These are phyloP conservation scores for Phytopythium boreale DNA, from an alignment of 352 stramenopile species.

Conservation along the genomic window DNA sequence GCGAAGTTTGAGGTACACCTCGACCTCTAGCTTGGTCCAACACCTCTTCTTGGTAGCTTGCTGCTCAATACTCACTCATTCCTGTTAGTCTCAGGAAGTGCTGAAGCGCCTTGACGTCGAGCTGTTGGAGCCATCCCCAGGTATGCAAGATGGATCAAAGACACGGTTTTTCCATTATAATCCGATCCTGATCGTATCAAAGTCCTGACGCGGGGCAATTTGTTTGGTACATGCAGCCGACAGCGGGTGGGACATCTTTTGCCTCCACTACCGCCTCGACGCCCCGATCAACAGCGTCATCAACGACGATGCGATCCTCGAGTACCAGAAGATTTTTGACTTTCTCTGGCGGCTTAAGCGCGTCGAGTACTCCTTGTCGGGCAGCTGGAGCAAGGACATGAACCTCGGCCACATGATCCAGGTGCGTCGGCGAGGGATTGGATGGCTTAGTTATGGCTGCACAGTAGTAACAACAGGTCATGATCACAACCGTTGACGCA, in stretches of 20 bases:
- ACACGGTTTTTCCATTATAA: no score
- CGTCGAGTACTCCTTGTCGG: conserved; percentile 91
- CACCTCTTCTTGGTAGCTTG: neutral
- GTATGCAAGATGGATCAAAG: conserved; percentile 12
- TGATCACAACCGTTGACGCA: conserved; percentile 15
- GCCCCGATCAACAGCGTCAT: conserved; percentile 88
- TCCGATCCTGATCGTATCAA: neutral
- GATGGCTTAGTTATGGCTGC: neutral
- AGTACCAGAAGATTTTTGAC: conserved; percentile 90
- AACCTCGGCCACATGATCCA: conserved; percentile 93
- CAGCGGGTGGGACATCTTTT: conserved; percentile 94
- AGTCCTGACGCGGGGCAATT: neutral
- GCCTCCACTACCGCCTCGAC: conserved; percentile 87
- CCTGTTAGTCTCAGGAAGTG: conserved; percentile 80
- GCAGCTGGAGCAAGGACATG: conserved; percentile 97
- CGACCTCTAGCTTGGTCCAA: neutral
- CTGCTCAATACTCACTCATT: neutral
- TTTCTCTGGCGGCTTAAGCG: conserved; percentile 91
- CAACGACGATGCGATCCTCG: conserved; percentile 75
- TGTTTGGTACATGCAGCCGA: conserved; percentile 46
- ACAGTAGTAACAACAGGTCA: neutral
- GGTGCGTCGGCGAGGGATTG: conserved; percentile 23
- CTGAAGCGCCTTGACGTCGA: conserved; percentile 92
- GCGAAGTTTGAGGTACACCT: conserved; percentile 89
- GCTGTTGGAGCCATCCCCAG: conserved; percentile 78